Base-by-base conservation (phyloP, 2,329 filamentous ascomycete species). In the Colletotrichum siamense region DNA sequence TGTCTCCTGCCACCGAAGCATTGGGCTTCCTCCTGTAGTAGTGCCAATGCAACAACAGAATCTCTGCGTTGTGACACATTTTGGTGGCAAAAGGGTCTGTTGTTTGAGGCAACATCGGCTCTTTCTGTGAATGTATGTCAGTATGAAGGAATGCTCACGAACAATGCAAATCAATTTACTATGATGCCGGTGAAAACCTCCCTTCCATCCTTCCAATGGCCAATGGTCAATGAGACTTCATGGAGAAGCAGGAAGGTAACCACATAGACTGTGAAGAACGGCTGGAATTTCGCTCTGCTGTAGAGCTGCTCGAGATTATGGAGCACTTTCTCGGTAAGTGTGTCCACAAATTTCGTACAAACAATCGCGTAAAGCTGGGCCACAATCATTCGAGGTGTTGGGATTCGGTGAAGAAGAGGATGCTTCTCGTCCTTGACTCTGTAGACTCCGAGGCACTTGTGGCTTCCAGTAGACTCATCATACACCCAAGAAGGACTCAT, bases 1-100 rank as follows among this genome's bases (percentile, higher is more conserved):
- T 10, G 15, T 74, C 59, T 2, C 49, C 44, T 13, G 30, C 15
- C 5, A 24, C 30, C 10, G 26, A 16, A 15, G 28, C 34, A 30
- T 64, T 57, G 15, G 66, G 59, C 2, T 63, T 22, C 22, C 73
- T 39, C 6, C 52, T 61, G 80, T 86, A 90, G 78, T 90, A 90
- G 65, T 89, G 87, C 89, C 89, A 91, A 69, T 89, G 83, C 13
- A 82, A 81, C 2, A 91, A 85, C 32, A 90, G 81, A 68, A 86
- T 86, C 66, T 87, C 88, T 32, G 86, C 88, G 6, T 87, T 84
- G 15, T 85, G 81, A 18, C 90, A 89, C 3, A 90, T 59, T 26
- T 36, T 57, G 9, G 15, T 24, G 13, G 9, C 52, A 34, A 34
- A 59, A 39, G 66, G 22, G 16, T 36, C 36, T 24, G 49, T 32